Evolutionary conservation across 148 eudicot species (phyloP).

Genomic region (Vaccinium darrowii): DNA sequence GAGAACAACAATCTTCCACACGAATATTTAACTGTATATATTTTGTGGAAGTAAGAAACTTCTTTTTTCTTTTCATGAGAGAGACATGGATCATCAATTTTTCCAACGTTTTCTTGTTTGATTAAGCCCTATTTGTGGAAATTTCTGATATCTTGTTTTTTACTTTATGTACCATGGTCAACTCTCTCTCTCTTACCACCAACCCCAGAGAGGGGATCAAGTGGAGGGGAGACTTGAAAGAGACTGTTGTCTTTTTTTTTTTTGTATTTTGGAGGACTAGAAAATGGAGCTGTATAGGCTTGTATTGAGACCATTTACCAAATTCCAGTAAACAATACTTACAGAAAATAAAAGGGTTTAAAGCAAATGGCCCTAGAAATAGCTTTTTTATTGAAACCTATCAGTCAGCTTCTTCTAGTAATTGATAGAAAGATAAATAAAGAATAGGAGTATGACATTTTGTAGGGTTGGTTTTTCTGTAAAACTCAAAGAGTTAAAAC

Average conservation of each 20-base stretch:
- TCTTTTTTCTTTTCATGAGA: background rate
- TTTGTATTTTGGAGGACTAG: no score
- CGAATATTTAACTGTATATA: background rate
- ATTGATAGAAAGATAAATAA: no score
- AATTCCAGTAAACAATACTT: no score
- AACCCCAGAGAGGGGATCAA: background rate
- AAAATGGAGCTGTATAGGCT: no score
- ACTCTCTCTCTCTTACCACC: background rate
- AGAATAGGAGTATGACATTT: no score
- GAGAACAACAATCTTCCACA: background rate
- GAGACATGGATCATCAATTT: background rate
- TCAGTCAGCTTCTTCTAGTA: no score
- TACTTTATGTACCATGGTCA: background rate
- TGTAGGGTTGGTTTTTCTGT: no score
- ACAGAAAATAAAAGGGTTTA: no score
- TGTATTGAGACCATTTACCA: no score
- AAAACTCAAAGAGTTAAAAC: no score
- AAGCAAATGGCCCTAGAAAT: no score
- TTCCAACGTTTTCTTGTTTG: background rate
- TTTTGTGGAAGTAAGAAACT: background rate
- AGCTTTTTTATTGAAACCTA: no score
- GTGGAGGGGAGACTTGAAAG: conserved; percentile 3
- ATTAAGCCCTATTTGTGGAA: background rate
- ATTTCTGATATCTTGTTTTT: background rate
- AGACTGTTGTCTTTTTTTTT: background rate